Conservation (phyloP, 177 flowering plant genomes). For the Vitis hybrid region DNA sequence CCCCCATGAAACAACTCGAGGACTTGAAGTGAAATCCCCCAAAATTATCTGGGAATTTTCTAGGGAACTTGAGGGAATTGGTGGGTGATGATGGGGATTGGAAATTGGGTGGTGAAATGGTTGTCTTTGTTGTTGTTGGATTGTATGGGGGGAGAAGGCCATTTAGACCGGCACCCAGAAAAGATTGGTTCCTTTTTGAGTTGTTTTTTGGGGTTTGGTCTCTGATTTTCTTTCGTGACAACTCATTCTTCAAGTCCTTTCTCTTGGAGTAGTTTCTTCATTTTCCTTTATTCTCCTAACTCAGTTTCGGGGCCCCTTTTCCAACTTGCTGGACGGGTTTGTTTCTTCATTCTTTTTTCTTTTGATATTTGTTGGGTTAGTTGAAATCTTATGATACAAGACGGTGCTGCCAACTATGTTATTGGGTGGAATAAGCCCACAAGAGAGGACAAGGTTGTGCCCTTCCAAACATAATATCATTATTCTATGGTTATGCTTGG, state of each 20-base stretch:
- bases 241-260: no score
- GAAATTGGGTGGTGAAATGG: slow-evolving; percentile 2
- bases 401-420: slow-evolving; percentile 11
- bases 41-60: no score
- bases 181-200: slow-evolving; percentile 2
- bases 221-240: not conserved
- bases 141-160: not conserved
- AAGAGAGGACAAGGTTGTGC: slow-evolving; percentile 7
- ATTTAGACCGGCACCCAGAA: slow-evolving; percentile 12
- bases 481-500: not conserved
- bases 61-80: not conserved
- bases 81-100: not conserved
- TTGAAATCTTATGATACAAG: slow-evolving; percentile 4
- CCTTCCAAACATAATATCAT: not conserved
- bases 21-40: no score
- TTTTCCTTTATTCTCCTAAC: no score
- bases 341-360: no score
- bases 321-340: no score
- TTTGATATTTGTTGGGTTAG: slow-evolving; percentile 11
- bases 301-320: no score
- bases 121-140: not conserved
- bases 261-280: no score
- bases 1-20: no score
- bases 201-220: not conserved
- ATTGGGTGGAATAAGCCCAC: not conserved